phyloP scores from a whole-genome alignment of 495 filamentous ascomycete genomes.

The Lophium mytilinum region DNA sequence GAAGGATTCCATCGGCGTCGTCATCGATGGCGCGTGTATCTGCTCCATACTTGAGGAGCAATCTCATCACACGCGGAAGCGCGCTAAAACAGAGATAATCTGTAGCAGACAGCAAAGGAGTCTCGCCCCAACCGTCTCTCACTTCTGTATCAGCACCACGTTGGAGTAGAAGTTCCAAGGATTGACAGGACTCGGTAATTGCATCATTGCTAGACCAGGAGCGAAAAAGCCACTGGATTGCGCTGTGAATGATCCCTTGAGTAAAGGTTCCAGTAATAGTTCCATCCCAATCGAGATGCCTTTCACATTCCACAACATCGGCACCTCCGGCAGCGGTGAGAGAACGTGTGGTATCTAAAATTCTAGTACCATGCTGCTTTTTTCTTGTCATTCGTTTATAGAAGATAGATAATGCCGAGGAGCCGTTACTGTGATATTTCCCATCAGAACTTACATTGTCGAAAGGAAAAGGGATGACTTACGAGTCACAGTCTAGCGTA shows the following conservation, averaged over 20 bases:
- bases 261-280: background rate
- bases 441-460: background rate
- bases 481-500: background rate
- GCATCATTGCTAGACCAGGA: background rate
- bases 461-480: background rate
- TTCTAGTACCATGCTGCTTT: background rate
- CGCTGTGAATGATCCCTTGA: background rate
- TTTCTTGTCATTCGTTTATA: background rate
- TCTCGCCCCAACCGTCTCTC: background rate
- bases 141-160: background rate
- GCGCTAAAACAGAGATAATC: background rate
- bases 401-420: background rate
- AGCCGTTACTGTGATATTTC: background rate
- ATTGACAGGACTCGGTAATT: background rate
- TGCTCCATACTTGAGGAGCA: background rate
- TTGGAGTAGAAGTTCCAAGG: background rate
- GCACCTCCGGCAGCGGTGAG: background rate
- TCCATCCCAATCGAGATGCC: background rate
- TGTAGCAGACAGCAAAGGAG: background rate
- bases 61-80: background rate
- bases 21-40: background rate
- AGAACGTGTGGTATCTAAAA: background rate
- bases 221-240: background rate
- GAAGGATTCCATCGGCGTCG: background rate
- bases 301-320: background rate